Evolutionary conservation across 495 filamentous ascomycete species (phyloP).

Genomic region (Penicillium chermesinum): DNA sequence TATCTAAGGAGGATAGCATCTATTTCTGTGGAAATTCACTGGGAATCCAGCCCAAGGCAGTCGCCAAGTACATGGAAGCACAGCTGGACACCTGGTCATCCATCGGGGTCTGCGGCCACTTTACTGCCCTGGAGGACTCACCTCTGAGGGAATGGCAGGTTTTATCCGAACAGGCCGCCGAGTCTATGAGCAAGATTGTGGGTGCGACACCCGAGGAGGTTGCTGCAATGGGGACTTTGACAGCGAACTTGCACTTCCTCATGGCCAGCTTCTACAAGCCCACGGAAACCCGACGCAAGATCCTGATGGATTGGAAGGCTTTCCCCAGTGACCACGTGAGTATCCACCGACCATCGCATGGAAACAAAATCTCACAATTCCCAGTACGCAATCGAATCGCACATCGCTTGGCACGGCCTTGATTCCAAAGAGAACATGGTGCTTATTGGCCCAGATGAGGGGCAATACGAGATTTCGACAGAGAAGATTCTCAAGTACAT

Average conservation of each 20-base stretch:
- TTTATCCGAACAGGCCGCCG: constrained; percentile 64
- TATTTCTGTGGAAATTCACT: constrained; percentile 97
- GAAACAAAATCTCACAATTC: not conserved
- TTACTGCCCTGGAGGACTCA: constrained; percentile 69
- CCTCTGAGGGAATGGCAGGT: constrained; percentile 75
- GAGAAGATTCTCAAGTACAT: constrained; percentile 71
- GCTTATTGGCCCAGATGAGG: constrained; percentile 59
- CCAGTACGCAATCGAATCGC: constrained; percentile 89
- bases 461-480: constrained; percentile 54
- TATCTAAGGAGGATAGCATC: constrained; percentile 50
- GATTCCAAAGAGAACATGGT: constrained; percentile 67
- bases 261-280: constrained; percentile 90
- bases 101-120: constrained; percentile 88
- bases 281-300: constrained; percentile 67
- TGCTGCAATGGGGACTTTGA: constrained; percentile 88
- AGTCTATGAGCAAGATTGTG: constrained; percentile 73
- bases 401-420: constrained; percentile 74
- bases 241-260: constrained; percentile 83
- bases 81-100: constrained; percentile 86
- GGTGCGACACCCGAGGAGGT: constrained; percentile 75
- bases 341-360: not conserved
- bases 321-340: constrained; percentile 89
- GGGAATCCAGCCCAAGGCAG: constrained; percentile 79
- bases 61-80: constrained; percentile 62
- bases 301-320: constrained; percentile 88